Conservation (phyloP, 2,329 filamentous ascomycete genomes). For the Furcasterigmium furcatum region DNA sequence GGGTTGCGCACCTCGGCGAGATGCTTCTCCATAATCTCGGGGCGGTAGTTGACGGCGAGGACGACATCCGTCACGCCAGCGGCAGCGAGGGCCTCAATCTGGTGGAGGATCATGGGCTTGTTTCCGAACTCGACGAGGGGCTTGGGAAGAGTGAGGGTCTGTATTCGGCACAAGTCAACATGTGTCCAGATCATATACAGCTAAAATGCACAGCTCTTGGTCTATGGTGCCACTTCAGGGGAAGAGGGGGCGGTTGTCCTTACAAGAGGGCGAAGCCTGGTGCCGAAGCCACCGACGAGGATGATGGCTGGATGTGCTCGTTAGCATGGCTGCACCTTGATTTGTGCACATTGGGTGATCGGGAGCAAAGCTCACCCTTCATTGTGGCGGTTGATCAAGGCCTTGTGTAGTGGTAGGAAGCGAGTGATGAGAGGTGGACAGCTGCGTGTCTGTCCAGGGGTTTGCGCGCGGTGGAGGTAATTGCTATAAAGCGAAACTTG, state of each 20-base stretch:
- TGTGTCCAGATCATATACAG: background rate
- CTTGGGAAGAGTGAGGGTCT: slow-evolving; percentile 97
- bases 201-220: background rate
- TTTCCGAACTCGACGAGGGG: slow-evolving; percentile 98
- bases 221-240: background rate
- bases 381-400: slow-evolving; percentile 8
- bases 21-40: slow-evolving; percentile 94
- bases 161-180: slow-evolving; percentile 9
- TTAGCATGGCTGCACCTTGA: slow-evolving; percentile 4
- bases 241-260: slow-evolving; percentile 31
- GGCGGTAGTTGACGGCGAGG: slow-evolving; percentile 96
- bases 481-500: no score
- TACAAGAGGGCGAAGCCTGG: slow-evolving; percentile 93
- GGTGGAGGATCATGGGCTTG: slow-evolving; percentile 98
- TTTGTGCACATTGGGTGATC: no score
- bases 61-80: slow-evolving; percentile 97
- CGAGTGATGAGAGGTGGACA: no score
- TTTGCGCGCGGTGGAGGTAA: no score
- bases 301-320: slow-evolving; percentile 73
- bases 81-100: slow-evolving; percentile 90
- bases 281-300: slow-evolving; percentile 98
- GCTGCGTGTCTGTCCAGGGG: no score
- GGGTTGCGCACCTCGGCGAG: slow-evolving; percentile 71
- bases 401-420: background rate
- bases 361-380: slow-evolving; percentile 8